phyloP scores from a whole-genome alignment of 1,284 basidiomycete genomes.

The Porodaedalea pini region DNA sequence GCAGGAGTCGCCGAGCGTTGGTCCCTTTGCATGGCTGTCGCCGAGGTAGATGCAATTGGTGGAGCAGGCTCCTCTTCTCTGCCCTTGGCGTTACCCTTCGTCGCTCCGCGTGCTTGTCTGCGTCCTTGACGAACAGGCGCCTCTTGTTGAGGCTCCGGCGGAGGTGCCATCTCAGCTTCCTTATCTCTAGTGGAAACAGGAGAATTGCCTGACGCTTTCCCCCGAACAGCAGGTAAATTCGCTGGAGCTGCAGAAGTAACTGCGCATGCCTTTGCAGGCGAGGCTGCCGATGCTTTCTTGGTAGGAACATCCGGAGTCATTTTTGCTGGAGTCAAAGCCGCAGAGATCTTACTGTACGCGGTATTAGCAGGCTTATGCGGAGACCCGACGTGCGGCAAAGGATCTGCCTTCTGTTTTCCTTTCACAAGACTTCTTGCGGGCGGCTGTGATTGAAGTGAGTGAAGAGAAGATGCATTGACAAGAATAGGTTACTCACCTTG shows the following conservation, averaged over 20 bases:
- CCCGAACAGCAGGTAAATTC: not conserved
- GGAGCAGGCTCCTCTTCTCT: not conserved
- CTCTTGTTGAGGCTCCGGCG: not conserved
- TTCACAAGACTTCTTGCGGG: not conserved
- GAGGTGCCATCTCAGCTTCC: not conserved
- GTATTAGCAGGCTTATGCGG: not conserved
- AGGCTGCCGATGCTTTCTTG: not conserved
- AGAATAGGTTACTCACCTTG: not conserved
- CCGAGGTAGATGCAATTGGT: not conserved
- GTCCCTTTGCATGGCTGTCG: not conserved
- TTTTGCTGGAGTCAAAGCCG: not conserved
- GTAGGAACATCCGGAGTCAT: no score
- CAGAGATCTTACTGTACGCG: not conserved
- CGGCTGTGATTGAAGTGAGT: slow-evolving; percentile 2
- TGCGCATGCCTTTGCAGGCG: not conserved
- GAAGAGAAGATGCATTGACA: not conserved
- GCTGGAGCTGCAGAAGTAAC: not conserved
- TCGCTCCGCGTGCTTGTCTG: not conserved
- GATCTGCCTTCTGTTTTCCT: slow-evolving; percentile 3
- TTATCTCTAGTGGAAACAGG: not conserved
- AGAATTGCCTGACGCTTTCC: not conserved
- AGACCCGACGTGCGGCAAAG: not conserved
- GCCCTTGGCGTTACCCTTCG: not conserved
- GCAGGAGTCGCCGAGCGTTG: not conserved
- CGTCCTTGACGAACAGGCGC: not conserved